Base-by-base conservation (phyloP, 495 filamentous ascomycete species). In the Penicillium malachiteum region DNA sequence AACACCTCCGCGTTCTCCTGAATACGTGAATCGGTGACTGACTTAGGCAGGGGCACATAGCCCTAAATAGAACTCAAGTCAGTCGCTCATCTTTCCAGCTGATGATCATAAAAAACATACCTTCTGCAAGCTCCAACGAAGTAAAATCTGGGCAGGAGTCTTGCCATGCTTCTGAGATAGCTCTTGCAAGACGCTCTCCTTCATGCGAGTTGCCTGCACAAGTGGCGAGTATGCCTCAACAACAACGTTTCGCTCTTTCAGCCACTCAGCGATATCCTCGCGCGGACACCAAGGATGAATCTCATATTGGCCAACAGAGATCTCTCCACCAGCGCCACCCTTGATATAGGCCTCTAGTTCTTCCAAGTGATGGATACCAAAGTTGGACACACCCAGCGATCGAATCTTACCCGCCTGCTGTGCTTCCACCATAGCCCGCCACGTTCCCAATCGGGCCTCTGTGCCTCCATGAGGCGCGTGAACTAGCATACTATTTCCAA, bases 121-220 rank as follows among this genome's bases (percentile, higher is more conserved):
- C 79, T 81, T 93, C 66, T 96, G 90, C 70, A 96, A 71, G 65
- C 89, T 92, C 92, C 92, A 97, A 47, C 90, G 78, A 9, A 97
- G 48, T 56, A 97, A 67, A 8, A 96, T 77, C 75, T 97, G 92
- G 3, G 89, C 87, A 46, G 84, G 76, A 7, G 81, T 86, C 78
- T 89, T 92, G 7, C 77, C 77, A 58, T 92, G 76, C 72, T 91
- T 90, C 71, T 84, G 75, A 1, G 80, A 79, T 54, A 95, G 59
- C 21, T 71, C 70, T 56, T 79, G 67, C 48, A 94, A 64, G 4
- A 79, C 63, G 12, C 80, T 79, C 56, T 94, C 90, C 9, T 88
- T 78, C 66, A 84, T 82, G 39, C 86, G 76, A 55, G 82, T 72
- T 1, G 81, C 85, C 59, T 87, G 79, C 1, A 92, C 86, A 45